Percentiles rank a stretch among this genome's conserved stretches.
Conservation (phyloP, 805 yeast genomes). For the Teunomyces barrocoloradensis region DNA sequence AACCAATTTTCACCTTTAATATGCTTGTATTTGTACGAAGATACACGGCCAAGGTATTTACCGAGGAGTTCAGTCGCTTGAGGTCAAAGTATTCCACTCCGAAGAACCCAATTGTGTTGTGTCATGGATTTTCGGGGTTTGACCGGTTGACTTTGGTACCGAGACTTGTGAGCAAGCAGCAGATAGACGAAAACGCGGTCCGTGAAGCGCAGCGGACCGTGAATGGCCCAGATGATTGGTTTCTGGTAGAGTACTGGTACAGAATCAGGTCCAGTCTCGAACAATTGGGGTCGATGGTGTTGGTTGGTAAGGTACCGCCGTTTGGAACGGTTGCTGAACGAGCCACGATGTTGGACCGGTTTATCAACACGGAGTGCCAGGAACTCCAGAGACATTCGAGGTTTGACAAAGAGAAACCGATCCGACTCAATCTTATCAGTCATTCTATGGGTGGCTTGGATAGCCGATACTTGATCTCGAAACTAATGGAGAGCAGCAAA, state of each 20-base stretch:
- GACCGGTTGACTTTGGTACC: slow-evolving; percentile 42
- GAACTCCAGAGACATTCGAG: slow-evolving; percentile 13
- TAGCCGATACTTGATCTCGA: slow-evolving; percentile 69
- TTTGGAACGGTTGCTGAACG: slow-evolving; percentile 72
- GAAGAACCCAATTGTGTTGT: slow-evolving; percentile 69
- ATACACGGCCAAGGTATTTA: slow-evolving; percentile 13
- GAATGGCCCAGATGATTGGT: slow-evolving; percentile 6
- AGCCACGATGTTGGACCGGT: slow-evolving; percentile 54
- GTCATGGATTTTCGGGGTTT: slow-evolving; percentile 88
- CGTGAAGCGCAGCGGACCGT: slow-evolving; percentile 11
- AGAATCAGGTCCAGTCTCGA: slow-evolving; percentile 68
- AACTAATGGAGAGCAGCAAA: slow-evolving; percentile 38
- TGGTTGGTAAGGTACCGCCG: slow-evolving; percentile 78
- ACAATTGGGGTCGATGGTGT: slow-evolving; percentile 61
- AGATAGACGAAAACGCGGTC: slow-evolving; percentile 11
- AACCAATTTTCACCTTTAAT: neutral
- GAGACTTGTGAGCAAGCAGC: slow-evolving; percentile 9
- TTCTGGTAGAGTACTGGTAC: slow-evolving; percentile 71
- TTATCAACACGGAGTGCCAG: slow-evolving; percentile 38
- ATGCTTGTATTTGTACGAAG: neutral
- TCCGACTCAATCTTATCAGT: slow-evolving; percentile 71
- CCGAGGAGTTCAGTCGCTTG: slow-evolving; percentile 27
- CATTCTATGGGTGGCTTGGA: slow-evolving; percentile 97
- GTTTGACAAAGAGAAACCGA: slow-evolving; percentile 15
- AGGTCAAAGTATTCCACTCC: slow-evolving; percentile 54